Evolutionary conservation across 306 rosid species (phyloP).

Genomic region (Benincasa hispida): DNA sequence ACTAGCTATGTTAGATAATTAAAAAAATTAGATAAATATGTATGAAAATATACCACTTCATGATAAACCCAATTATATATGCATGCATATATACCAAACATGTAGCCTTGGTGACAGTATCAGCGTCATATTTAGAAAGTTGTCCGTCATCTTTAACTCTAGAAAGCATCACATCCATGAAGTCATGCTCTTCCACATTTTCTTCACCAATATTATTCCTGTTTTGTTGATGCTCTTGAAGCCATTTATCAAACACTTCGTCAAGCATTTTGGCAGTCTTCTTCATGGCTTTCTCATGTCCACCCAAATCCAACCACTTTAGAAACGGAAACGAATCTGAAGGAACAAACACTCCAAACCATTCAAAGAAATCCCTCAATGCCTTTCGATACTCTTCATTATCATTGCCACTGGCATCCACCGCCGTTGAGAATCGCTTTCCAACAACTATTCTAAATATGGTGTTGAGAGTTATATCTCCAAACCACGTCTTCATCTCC

Average conservation of each 20-base stretch:
- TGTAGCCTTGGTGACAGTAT: not conserved
- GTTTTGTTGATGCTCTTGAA: not conserved
- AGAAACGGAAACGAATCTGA: conserved; percentile 44
- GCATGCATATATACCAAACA: not conserved
- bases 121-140: not conserved
- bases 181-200: not conserved
- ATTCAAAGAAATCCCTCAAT: conserved; percentile 28
- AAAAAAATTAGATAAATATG: too few relatives aligned
- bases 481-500: not conserved
- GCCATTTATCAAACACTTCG: not conserved
- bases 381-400: conserved; percentile 37
- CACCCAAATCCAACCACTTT: conserved; percentile 39
- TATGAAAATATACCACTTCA: too few relatives aligned
- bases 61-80: too few relatives aligned
- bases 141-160: not conserved
- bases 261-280: not conserved
- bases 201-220: not conserved
- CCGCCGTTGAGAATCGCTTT: conserved; percentile 2
- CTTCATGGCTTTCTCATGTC: conserved; percentile 34
- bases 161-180: not conserved
- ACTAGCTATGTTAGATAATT: too few relatives aligned
- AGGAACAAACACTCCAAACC: conserved; percentile 38
- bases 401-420: not conserved
- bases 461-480: conserved; percentile 31
- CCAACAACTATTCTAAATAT: conserved; percentile 19